Evolutionary conservation across 2,329 filamentous ascomycete genomes (phyloP), one percentile per base, ranked within the genome.

Genomic region (Trichoderma semiorbis): DNA sequence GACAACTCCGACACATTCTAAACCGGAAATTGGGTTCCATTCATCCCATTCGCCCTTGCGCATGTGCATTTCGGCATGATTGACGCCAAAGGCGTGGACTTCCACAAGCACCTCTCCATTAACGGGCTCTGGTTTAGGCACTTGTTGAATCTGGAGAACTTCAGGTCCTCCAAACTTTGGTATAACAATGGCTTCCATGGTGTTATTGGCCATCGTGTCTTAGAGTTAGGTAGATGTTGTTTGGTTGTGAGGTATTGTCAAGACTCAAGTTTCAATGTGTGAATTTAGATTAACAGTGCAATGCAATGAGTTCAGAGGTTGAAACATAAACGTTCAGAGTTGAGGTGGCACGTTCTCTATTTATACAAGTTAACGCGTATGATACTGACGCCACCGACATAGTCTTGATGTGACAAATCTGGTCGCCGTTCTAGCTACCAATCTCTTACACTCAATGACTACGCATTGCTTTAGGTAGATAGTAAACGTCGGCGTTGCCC

Each of bases 21-120:
- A 75, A 24, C 82, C 82, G 28, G 75, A 80, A 64, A 83, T 80
- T 8, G 79, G 80, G 36, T 79, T 81, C 72, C 74, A 80, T 71
- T 82, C 81, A 68, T 78, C 79, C 81, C 80, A 83, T 73, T 83
- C 82, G 14, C 83, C 83, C 55, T 78, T 79, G 26, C 83, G 80
- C 82, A 84, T 84, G 74, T 84, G 81, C 79, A 83, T 83, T 74
- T 85, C 83, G 10, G 83, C 83, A 72, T 84, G 82, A 73, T 84
- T 84, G 53, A 84, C 73, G 3, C 83, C 83, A 65, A 85, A 85
- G 10, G 83, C 82, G 72, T 79, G 76, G 53, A 84, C 78, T 71
- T 77, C 72, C 73, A 83, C 77, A 16, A 82, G 74, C 1, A 78
- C 79, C 53, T 80, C 72, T 66, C 79, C 79, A 1, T 57, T 47